Conservation (phyloP, 2,329 filamentous ascomycete genomes). For the Malbranchea zuffiana region DNA sequence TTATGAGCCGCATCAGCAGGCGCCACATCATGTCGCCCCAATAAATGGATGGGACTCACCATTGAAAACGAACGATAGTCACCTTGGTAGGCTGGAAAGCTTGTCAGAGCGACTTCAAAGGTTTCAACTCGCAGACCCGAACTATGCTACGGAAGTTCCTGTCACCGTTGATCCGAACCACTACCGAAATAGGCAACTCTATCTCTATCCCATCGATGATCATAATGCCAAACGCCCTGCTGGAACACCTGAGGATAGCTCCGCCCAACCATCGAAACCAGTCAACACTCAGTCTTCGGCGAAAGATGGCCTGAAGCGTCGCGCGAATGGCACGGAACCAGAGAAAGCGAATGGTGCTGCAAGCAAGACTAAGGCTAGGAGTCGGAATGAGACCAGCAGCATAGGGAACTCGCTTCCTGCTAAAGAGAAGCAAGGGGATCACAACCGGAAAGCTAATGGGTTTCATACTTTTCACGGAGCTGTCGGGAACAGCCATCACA, state of each 20-base stretch:
- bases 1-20: conserved; percentile 21
- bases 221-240: neutral
- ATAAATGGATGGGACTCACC: conserved; percentile 13
- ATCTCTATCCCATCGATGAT: conserved; percentile 12
- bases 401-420: conserved; percentile 10
- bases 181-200: conserved; percentile 10
- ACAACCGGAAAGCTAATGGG: conserved; percentile 26
- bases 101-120: conserved; percentile 31
- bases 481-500: conserved; percentile 14
- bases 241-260: conserved; percentile 1
- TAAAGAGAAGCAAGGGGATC: conserved; percentile 24
- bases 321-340: conserved; percentile 23
- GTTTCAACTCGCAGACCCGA: conserved; percentile 28
- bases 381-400: conserved; percentile 21
- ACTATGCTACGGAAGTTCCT: conserved; percentile 21
- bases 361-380: conserved; percentile 28
- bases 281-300: conserved; percentile 15
- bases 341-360: conserved; percentile 27
- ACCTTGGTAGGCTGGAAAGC: conserved; percentile 23
- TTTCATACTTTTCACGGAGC: conserved; percentile 14
- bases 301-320: conserved; percentile 26
- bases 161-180: conserved; percentile 16
- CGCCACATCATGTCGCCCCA: conserved; percentile 16
- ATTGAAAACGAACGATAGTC: conserved; percentile 15
- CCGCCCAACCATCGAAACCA: neutral